phyloP scores from a whole-genome alignment of 345 rosid species.

The Mallotus nudiflorus region DNA sequence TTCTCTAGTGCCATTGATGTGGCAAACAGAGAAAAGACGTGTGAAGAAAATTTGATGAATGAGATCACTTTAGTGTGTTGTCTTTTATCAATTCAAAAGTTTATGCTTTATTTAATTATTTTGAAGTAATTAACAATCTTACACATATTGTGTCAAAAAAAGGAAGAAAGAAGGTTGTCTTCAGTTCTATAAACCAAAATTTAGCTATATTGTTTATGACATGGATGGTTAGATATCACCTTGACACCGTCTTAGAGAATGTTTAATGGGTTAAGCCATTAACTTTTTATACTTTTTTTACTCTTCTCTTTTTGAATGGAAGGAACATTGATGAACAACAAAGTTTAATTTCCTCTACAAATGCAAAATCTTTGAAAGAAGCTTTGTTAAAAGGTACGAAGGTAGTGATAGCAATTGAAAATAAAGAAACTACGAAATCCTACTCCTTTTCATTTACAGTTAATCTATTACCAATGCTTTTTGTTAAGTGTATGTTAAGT shows the following conservation, averaged over 20 bases:
- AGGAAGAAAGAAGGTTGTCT: constrained; percentile 86
- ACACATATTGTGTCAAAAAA: constrained; percentile 56
- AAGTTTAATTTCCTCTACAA: constrained; percentile 63
- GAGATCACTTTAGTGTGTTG: too few relatives aligned
- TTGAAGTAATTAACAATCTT: constrained; percentile 30
- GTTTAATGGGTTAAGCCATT: constrained; percentile 9
- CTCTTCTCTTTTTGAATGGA: constrained; percentile 19
- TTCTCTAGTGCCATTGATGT: too few relatives aligned
- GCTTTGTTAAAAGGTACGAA: constrained; percentile 81
- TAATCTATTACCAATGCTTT: constrained; percentile 5
- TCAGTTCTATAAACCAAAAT: constrained; percentile 84
- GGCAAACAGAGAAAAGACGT: too few relatives aligned
- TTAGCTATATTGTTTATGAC: constrained; percentile 93
- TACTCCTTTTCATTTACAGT: constrained; percentile 9
- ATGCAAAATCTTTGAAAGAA: constrained; percentile 79
- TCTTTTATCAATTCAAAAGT: neutral
- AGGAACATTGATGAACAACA: constrained; percentile 88
- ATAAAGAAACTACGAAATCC: constrained; percentile 38
- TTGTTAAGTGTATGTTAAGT: neutral
- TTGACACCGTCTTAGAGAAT: constrained; percentile 15
- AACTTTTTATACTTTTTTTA: constrained; percentile 17
- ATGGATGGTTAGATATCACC: constrained; percentile 84
- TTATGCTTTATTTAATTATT: neutral
- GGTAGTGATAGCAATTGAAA: constrained; percentile 92
- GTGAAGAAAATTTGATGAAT: too few relatives aligned